Conservation (phyloP, 2,329 filamentous ascomycete species). For the Fusarium xyrophilum region DNA sequence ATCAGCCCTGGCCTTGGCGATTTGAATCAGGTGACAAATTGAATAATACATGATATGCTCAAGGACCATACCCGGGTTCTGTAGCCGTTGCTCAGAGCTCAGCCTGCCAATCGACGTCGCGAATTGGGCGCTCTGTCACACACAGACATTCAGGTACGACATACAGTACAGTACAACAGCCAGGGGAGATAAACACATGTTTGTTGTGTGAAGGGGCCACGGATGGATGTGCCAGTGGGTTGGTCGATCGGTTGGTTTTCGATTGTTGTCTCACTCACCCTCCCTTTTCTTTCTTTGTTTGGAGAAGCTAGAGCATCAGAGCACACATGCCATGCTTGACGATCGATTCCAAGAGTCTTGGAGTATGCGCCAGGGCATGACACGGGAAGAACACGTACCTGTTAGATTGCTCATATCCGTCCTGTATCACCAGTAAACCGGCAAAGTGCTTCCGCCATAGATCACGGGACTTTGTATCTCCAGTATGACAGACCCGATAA, state of each 20-base stretch:
- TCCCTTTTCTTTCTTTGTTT: constrained; percentile 12
- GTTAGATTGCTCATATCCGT: not conserved
- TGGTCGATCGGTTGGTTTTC: not conserved
- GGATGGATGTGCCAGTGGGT: not conserved
- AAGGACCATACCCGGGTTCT: not conserved
- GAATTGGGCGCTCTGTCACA: constrained; percentile 6
- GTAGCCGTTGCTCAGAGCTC: constrained; percentile 10
- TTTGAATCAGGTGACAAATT: not conserved
- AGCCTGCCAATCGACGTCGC: not conserved
- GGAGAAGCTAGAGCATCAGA: not conserved
- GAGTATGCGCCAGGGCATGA: not conserved
- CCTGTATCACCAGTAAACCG: constrained; percentile 9
- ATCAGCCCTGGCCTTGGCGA: not conserved
- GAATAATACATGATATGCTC: not conserved
- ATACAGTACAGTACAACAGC: not conserved
- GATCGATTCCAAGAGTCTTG: not conserved
- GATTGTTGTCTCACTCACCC: constrained; percentile 13
- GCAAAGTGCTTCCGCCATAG: constrained; percentile 16
- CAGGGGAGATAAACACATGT: constrained; percentile 14
- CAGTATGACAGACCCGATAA: not conserved
- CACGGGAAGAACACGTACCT: not conserved
- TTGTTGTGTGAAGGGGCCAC: not conserved
- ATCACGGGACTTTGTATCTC: constrained; percentile 16
- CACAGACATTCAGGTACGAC: constrained; percentile 12
- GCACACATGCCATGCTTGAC: constrained; percentile 5